Conservation (phyloP, 257 asterid genomes). For the Cynanchum wilfordii region DNA sequence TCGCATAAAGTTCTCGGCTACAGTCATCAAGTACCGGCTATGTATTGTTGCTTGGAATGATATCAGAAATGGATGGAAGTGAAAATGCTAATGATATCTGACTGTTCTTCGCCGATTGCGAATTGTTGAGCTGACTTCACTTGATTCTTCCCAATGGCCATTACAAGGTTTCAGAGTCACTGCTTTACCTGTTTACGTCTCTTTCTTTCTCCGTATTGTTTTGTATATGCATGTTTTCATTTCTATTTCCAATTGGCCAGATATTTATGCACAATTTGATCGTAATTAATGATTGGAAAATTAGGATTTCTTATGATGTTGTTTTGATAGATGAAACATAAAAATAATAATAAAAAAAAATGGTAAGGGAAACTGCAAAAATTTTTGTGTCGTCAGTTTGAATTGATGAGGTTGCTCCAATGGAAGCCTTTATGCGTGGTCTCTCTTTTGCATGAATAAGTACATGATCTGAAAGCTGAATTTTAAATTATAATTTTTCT, state of each 20-base stretch:
- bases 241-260: neutral
- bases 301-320: neutral
- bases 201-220: neutral
- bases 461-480: neutral
- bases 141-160: slow-evolving; percentile 58
- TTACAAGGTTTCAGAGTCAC: slow-evolving; percentile 30
- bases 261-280: neutral
- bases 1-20: neutral
- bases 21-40: neutral
- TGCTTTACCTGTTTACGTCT: neutral
- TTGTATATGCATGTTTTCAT: neutral
- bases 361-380: neutral
- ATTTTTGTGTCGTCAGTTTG: neutral
- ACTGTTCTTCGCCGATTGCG: slow-evolving; percentile 16
- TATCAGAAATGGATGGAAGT: slow-evolving; percentile 13
- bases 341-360: no score
- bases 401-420: neutral
- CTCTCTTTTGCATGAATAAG: neutral
- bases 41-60: neutral
- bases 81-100: slow-evolving; percentile 27
- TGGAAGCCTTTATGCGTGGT: neutral
- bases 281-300: neutral
- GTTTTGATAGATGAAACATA: neutral
- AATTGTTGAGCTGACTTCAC: slow-evolving; percentile 21
- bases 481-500: neutral